Evolutionary conservation across 2,329 filamentous ascomycete species (phyloP), one percentile per base, ranked within the genome.

Genomic region (Nemania sp.): DNA sequence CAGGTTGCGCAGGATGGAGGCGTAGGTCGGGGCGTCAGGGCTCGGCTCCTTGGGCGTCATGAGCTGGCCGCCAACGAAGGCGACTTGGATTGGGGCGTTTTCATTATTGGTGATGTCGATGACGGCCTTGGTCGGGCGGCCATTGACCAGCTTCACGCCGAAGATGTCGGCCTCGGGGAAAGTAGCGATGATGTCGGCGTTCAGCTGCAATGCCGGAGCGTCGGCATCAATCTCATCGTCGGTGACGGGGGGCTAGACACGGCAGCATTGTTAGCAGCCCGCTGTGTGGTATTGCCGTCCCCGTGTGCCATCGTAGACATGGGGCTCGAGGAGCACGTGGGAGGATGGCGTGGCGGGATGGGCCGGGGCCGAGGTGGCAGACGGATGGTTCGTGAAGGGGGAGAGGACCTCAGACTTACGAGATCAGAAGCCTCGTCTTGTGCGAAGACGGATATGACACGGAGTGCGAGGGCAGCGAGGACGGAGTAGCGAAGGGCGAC

Each of bases 141-240:
- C 92, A 75, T 99, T 99, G 81, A 98, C 86, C 69, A 98, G 87
- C 85, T 96, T 97, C 70, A 98, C 87, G 71, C 94, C 95, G 70
- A 97, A 95, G 77, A 96, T 88, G 80, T 96, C 91, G 80, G 88
- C 75, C 73, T 89, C 81, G 78, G 85, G 79, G 80, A 87, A 85
- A 75, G 81, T 81, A 61, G 88, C 83, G 67, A 83, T 82, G 69
- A 89, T 78, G 56, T 87, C 84, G 75, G 90, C 87, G 65, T 87
- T 85, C 71, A 90, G 76, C 67, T 84, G 79, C 70, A 80, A 54
- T 52, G 65, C 64, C 42, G 69, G 62, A 58, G 70, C 63, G 51
- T 62, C 68, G 50, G 65, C 64, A 18, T 67, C 18, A 2, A 29
- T 58, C 34, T 63, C 67, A 52, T 69, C 69, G 45, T 72, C 69